Conservation (phyloP, 129 eudicot genomes). For the Flaveria robusta region DNA sequence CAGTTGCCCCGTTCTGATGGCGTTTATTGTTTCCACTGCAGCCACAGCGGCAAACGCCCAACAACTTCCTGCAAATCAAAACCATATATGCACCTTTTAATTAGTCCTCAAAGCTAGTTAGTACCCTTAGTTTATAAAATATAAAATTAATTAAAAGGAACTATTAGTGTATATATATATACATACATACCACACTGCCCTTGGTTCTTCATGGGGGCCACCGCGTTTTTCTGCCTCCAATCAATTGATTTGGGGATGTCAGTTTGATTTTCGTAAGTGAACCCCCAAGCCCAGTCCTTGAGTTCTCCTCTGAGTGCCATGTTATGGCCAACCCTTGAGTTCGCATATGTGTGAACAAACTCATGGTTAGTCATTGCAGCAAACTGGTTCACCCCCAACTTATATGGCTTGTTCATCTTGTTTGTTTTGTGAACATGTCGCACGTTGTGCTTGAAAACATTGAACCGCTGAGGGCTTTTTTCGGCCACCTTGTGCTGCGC, state of each 20-base stretch:
- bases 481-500: slow-evolving; percentile 55
- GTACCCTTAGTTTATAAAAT: too few species aligned
- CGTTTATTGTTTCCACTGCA: slow-evolving; percentile 66
- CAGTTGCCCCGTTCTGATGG: slow-evolving; percentile 54
- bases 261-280: slow-evolving; percentile 31
- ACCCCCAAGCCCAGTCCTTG: slow-evolving; percentile 15
- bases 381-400: slow-evolving; percentile 63
- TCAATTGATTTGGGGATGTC: slow-evolving; percentile 53
- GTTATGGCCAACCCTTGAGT: slow-evolving; percentile 42
- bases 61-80: slow-evolving; percentile 57
- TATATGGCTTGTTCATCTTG: slow-evolving; percentile 56
- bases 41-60: slow-evolving; percentile 76
- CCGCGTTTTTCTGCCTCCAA: slow-evolving; percentile 60
- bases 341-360: slow-evolving; percentile 46
- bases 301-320: slow-evolving; percentile 23
- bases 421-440: slow-evolving; percentile 35
- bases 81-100: too few species aligned
- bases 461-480: slow-evolving; percentile 41
- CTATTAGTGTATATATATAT: too few species aligned
- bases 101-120: too few species aligned
- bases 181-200: slow-evolving; percentile 67
- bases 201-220: slow-evolving; percentile 55
- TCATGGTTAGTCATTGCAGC: slow-evolving; percentile 73
- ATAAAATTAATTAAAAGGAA: too few species aligned
- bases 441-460: slow-evolving; percentile 63